These are phyloP conservation scores for Lipomyces chichibuensis DNA, from an alignment of 805 yeast species.

Conservation along the genomic window DNA sequence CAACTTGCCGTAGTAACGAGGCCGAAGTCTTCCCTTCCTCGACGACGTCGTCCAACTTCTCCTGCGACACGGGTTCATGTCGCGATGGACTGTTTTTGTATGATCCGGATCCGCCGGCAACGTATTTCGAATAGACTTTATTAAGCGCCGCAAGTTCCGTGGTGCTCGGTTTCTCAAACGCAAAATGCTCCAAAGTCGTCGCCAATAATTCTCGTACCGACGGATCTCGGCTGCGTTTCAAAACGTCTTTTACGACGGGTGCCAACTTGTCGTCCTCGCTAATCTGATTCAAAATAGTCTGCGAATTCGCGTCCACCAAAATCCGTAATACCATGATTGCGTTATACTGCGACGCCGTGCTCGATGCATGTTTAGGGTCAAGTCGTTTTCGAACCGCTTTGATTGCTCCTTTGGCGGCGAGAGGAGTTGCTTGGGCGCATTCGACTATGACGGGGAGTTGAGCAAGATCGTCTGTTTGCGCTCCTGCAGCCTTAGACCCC, in stretches of 20 bases:
- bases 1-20: conserved; percentile 21
- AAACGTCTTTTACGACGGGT: conserved; percentile 7
- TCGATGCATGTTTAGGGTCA: conserved; percentile 17
- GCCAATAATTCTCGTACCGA: conserved; percentile 14
- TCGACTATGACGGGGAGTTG: conserved; percentile 34
- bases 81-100: not conserved
- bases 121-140: conserved; percentile 5
- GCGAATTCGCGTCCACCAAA: conserved; percentile 25
- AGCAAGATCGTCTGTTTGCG: conserved; percentile 18
- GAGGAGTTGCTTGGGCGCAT: conserved; percentile 29
- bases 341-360: conserved; percentile 21
- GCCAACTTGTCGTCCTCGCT: conserved; percentile 23
- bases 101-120: not conserved
- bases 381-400: conserved; percentile 26
- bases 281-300: conserved; percentile 11
- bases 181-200: conserved; percentile 12
- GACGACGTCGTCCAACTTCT: conserved; percentile 6
- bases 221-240: conserved; percentile 16
- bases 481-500: not conserved
- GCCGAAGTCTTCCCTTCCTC: conserved; percentile 27
- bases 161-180: not conserved
- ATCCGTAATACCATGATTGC: conserved; percentile 27
- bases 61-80: conserved; percentile 3
- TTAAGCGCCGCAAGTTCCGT: conserved; percentile 6
- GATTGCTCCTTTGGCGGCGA: conserved; percentile 29